Conservation (phyloP, 2,329 filamentous ascomycete species). For the Mycosphaerelloides madeirae region DNA sequence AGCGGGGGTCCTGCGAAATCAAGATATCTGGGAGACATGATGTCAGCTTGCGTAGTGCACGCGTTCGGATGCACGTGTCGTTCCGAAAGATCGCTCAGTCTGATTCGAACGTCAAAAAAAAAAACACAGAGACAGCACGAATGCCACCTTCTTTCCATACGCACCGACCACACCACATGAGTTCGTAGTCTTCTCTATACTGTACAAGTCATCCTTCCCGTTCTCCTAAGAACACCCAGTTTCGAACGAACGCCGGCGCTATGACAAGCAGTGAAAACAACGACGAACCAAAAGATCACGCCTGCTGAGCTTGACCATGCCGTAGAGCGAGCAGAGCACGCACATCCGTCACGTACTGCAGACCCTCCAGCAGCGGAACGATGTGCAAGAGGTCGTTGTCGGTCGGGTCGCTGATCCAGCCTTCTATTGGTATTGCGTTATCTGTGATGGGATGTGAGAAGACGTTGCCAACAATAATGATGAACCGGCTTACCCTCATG, state of each 20-base stretch:
- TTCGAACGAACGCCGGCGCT: background rate
- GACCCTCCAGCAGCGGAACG: conserved; percentile 82
- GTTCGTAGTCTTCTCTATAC: conserved; percentile 5
- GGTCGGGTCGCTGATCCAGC: conserved; percentile 98
- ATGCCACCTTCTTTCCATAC: background rate
- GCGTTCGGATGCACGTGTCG: too few species aligned
- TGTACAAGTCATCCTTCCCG: conserved; percentile 2
- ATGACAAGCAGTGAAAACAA: background rate
- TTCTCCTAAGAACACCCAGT: too few species aligned
- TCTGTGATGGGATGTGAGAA: conserved; percentile 51
- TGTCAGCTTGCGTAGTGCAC: too few species aligned
- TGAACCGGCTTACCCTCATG: conserved; percentile 70
- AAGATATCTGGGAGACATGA: too few species aligned
- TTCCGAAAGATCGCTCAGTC: too few species aligned
- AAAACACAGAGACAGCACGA: background rate
- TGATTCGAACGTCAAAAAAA: too few species aligned
- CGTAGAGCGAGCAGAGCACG: conserved; percentile 82
- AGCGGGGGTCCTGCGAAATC: too few species aligned
- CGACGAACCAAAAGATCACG: conserved; percentile 11
- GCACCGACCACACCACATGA: background rate
- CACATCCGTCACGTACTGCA: conserved; percentile 96
- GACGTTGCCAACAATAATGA: background rate
- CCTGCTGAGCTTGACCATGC: conserved; percentile 62
- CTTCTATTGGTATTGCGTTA: conserved; percentile 97
- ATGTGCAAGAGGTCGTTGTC: conserved; percentile 93